Evolutionary conservation across 805 yeast genomes (phyloP), one percentile per base, ranked within the genome.

Genomic region (Naumovozyma castellii): DNA sequence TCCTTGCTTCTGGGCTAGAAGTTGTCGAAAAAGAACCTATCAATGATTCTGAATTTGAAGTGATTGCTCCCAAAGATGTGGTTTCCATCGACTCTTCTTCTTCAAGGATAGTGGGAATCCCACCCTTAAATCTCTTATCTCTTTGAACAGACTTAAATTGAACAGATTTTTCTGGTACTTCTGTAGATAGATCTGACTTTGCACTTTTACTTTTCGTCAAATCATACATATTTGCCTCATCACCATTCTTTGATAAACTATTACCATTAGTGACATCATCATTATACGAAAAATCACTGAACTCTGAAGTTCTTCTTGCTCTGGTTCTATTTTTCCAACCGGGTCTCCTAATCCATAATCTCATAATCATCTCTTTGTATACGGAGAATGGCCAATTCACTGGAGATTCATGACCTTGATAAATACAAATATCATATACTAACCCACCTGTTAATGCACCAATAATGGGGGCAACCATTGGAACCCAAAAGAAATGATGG

Each of bases 321-420:
- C 57, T 53, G 17, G 36, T 55, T 44, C 53, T 54, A 29, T 37
- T 45, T 37, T 44, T 39, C 56, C 59, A 54, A 18, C 57, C 53
- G n/a, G 60, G 60, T 43, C 62, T 49, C 43, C 50, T 55, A 32
- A 49, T 49, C 64, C 64, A 61, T 12, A 49, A 40, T 34, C 37
- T 44, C 27, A 18, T 17, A 12, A 46, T n/a, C 25, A 38, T 37
- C 3, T 46, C 49, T 27, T 46, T 41, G 19, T 43, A 46, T 25
- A 41, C 42, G 5, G 45, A 37, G 22, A 53, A 37, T 4, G 69
- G 68, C 60, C 67, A 64, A 47, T 71, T 71, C 39, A 71, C 54
- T 38, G 75, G 73, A 17, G 75, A 69, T 49, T 71, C 75, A 33
- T 66, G 61, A 16, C 76, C 76, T 47, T 69, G 70, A 50, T 68